phyloP scores from a whole-genome alignment of 768 basidiomycete genomes.

The Termitomyces sp. region DNA sequence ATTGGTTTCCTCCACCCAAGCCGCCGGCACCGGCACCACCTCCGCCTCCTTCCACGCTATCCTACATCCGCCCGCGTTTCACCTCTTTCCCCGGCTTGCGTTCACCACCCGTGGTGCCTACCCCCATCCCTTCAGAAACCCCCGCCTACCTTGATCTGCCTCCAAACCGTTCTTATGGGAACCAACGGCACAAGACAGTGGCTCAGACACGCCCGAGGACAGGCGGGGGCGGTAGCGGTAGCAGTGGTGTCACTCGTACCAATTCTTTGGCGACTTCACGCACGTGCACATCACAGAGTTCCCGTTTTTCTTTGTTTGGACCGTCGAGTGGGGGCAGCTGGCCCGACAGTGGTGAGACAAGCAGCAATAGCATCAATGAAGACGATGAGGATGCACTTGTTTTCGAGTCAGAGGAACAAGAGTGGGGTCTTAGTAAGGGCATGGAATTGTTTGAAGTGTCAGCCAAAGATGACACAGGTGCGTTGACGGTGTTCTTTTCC shows the following conservation, averaged over 20 bases:
- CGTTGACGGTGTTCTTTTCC: slow-evolving; percentile 21
- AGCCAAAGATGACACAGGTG: slow-evolving; percentile 83
- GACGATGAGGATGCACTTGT: slow-evolving; percentile 56
- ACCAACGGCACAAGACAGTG: slow-evolving; percentile 48
- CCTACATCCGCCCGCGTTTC: slow-evolving; percentile 75
- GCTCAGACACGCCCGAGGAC: slow-evolving; percentile 41
- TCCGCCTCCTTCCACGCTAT: slow-evolving; percentile 58
- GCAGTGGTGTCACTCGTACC: slow-evolving; percentile 31
- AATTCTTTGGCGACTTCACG: slow-evolving; percentile 40
- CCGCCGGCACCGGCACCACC: slow-evolving; percentile 65
- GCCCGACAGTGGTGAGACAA: slow-evolving; percentile 53
- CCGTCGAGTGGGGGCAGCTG: slow-evolving; percentile 43
- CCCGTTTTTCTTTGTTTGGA: slow-evolving; percentile 58
- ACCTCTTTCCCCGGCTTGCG: slow-evolving; percentile 65
- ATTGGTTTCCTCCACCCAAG: slow-evolving; percentile 82
- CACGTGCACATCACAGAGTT: slow-evolving; percentile 44
- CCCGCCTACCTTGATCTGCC: slow-evolving; percentile 63
- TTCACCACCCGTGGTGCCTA: slow-evolving; percentile 47
- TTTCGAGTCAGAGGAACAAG: slow-evolving; percentile 41
- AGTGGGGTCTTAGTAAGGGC: slow-evolving; percentile 76
- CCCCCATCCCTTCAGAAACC: slow-evolving; percentile 45
- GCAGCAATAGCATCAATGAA: slow-evolving; percentile 63
- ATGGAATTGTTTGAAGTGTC: slow-evolving; percentile 92
- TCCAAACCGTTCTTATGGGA: slow-evolving; percentile 43
- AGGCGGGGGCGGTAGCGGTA: slow-evolving; percentile 24